Evolutionary conservation across 768 basidiomycete species (phyloP), one percentile per base, ranked within the genome.

Genomic region (Mycena venus): DNA sequence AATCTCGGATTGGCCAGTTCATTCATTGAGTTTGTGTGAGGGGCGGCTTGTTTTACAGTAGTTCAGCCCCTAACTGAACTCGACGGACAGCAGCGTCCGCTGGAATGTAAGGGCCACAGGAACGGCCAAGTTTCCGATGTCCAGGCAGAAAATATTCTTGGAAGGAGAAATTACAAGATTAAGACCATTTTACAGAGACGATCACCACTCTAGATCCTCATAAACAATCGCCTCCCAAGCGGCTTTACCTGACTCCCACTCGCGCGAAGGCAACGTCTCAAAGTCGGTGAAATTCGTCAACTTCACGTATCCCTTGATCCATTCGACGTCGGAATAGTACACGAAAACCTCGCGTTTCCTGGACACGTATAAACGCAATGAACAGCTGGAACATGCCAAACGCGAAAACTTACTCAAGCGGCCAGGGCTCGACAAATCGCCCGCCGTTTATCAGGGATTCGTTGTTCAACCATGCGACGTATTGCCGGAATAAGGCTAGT

Each of bases 401-500:
- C 19, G 11, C 3, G n/a, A 29, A 49, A 56, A 65, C 78, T 27
- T 49, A 79, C 80, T 79, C 62, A 2, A 81, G 34, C 4, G 81
- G 80, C 77, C 76, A 81, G 19, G 77, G 75, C 34, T 74, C 77
- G 19, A 82, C 81, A 15, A 82, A 73, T 11, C 80, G 73, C 25
- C 80, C 80, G 0, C 80, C 80, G 66, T 81, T 73, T 31, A 76
- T 49, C 0, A 80, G 71, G 29, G 78, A 77, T 29, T 80, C 80
- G 61, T 78, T 78, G 56, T 81, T 81, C 32, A 81, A 70, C 80
- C 80, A 81, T 1, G 78, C 79, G 34, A 80, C 75, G 34, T 77
- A 79, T 55, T 79, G 78, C 9, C 80, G 75, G 42, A 75, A 68
- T 8, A 77, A 44, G 25, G 75, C 80, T 80, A 11, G 17, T 8